Evolutionary conservation across 2,329 filamentous ascomycete species (phyloP).

Genomic region (Coniella lustricola): DNA sequence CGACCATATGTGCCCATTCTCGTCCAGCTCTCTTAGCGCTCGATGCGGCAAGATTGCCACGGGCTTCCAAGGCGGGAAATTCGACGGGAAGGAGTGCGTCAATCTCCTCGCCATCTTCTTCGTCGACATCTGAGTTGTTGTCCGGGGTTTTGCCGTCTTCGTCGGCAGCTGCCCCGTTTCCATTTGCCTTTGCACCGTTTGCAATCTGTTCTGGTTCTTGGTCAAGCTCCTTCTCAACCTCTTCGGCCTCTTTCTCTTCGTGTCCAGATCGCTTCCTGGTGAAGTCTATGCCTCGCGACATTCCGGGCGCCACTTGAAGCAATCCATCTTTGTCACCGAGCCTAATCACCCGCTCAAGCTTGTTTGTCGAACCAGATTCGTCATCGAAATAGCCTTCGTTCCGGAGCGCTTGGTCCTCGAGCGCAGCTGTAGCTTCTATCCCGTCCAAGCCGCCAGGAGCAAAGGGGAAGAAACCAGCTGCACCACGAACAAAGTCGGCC

Average conservation of each 20-base stretch:
- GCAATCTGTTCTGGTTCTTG: constrained; percentile 36
- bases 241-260: constrained; percentile 57
- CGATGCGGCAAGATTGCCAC: constrained; percentile 65
- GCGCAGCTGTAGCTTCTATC: constrained; percentile 75
- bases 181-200: constrained; percentile 23
- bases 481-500: constrained; percentile 87
- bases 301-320: constrained; percentile 74
- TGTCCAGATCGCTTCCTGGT: constrained; percentile 48
- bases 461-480: constrained; percentile 90
- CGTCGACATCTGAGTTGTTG: constrained; percentile 28
- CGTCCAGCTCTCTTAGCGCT: constrained; percentile 66
- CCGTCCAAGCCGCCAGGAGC: constrained; percentile 83
- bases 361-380: constrained; percentile 37
- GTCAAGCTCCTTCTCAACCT: constrained; percentile 57
- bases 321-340: constrained; percentile 71
- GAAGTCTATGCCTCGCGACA: constrained; percentile 71
- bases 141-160: constrained; percentile 18
- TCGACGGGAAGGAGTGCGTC: constrained; percentile 86
- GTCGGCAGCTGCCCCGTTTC: constrained; percentile 13
- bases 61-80: constrained; percentile 84
- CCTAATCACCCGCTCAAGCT: constrained; percentile 79
- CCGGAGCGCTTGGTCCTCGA: constrained; percentile 67
- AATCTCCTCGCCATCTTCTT: constrained; percentile 57
- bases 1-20: constrained; percentile 98
- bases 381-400: constrained; percentile 36